Percentiles rank a stretch among this genome's conserved stretches.
Conservation (phyloP, 768 basidiomycete genomes). For the Lyophyllum atratum region DNA sequence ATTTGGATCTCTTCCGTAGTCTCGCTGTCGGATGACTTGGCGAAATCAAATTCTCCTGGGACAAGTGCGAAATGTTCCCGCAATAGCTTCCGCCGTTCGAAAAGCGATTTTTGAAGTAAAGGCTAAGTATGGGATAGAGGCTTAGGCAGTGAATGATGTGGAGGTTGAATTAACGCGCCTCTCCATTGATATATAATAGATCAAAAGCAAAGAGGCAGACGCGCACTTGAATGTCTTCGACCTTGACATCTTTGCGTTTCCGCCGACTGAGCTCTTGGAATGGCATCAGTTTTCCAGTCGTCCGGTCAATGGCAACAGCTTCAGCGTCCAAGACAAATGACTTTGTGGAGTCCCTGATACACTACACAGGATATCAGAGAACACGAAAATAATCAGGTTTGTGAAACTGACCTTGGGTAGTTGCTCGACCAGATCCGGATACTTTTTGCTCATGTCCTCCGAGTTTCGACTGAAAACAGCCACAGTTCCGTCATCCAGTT, state of each 20-base stretch:
- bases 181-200: slow-evolving; percentile 93
- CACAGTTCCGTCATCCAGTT: slow-evolving; percentile 77
- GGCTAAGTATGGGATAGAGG: slow-evolving; percentile 49
- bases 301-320: slow-evolving; percentile 92
- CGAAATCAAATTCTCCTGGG: slow-evolving; percentile 90
- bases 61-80: slow-evolving; percentile 80
- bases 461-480: slow-evolving; percentile 97
- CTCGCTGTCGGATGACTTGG: slow-evolving; percentile 86
- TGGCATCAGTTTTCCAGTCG: slow-evolving; percentile 85
- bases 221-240: slow-evolving; percentile 95
- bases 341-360: slow-evolving; percentile 78
- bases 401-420: slow-evolving; percentile 68
- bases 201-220: slow-evolving; percentile 98
- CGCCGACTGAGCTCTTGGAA: slow-evolving; percentile 96
- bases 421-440: slow-evolving; percentile 96
- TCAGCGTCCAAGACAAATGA: slow-evolving; percentile 97
- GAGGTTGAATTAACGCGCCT: slow-evolving; percentile 54
- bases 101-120: slow-evolving; percentile 73
- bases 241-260: slow-evolving; percentile 97
- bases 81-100: slow-evolving; percentile 76
- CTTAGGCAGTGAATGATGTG: background rate
- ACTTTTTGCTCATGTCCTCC: slow-evolving; percentile 99
- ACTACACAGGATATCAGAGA: slow-evolving; percentile 45
- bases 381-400: background rate
- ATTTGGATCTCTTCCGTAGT: slow-evolving; percentile 91